Conservation (phyloP, 495 filamentous ascomycete genomes). For the Parathielavia hyrcaniae region DNA sequence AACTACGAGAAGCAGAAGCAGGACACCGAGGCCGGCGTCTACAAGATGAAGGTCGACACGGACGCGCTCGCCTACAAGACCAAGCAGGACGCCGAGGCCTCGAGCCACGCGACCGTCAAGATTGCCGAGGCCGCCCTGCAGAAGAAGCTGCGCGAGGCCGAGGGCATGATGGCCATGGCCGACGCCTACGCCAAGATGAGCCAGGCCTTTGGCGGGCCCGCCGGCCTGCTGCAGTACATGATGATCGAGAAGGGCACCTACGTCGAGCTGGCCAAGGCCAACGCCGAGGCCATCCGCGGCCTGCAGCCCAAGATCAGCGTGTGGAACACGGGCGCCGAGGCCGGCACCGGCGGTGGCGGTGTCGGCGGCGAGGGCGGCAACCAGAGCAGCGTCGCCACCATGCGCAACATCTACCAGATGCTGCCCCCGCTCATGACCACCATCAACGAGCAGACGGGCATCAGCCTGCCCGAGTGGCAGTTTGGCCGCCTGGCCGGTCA, state of each 20-base stretch:
- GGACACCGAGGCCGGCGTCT: slow-evolving; percentile 49
- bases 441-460: slow-evolving; percentile 79
- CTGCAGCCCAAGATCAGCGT: slow-evolving; percentile 81
- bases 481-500: slow-evolving; percentile 43
- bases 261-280: slow-evolving; percentile 58
- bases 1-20: slow-evolving; percentile 52
- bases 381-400: slow-evolving; percentile 34
- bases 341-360: slow-evolving; percentile 30
- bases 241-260: slow-evolving; percentile 68
- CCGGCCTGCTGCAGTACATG: slow-evolving; percentile 67
- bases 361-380: slow-evolving; percentile 29
- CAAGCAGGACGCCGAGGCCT: slow-evolving; percentile 37
- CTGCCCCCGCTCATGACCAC: slow-evolving; percentile 72
- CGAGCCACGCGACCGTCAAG: slow-evolving; percentile 43
- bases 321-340: slow-evolving; percentile 68
- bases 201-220: slow-evolving; percentile 66
- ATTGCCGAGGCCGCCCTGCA: slow-evolving; percentile 59
- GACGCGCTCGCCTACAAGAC: slow-evolving; percentile 44
- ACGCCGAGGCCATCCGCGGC: slow-evolving; percentile 65
- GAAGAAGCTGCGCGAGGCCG: slow-evolving; percentile 61
- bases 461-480: slow-evolving; percentile 66
- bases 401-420: slow-evolving; percentile 62
- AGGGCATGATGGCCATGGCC: slow-evolving; percentile 67
- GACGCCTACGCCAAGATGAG: slow-evolving; percentile 65
- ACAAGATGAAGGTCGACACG: slow-evolving; percentile 37